Evolutionary conservation across 2,329 filamentous ascomycete genomes (phyloP).

Genomic region (Albifimbria verrucaria): DNA sequence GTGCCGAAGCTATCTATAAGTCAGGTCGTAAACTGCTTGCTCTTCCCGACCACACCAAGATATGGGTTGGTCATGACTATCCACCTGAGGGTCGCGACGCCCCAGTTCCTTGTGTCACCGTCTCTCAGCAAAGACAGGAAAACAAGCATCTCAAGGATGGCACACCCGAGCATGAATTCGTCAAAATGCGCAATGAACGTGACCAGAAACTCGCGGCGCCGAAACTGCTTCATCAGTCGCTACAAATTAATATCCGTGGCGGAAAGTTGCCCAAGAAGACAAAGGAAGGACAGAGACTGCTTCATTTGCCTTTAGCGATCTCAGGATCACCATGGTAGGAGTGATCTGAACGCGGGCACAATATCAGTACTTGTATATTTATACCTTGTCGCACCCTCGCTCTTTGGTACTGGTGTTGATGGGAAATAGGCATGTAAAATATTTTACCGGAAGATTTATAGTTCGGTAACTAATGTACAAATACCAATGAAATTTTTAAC

Average conservation of each 20-base stretch:
- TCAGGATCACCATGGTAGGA: too few relatives aligned
- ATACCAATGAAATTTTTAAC: too few relatives aligned
- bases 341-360: too few relatives aligned
- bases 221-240: constrained; percentile 43
- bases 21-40: constrained; percentile 40
- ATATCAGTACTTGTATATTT: too few relatives aligned
- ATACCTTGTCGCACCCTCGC: too few relatives aligned
- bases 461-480: too few relatives aligned
- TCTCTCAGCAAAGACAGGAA: constrained; percentile 38
- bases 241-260: constrained; percentile 52
- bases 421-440: too few relatives aligned
- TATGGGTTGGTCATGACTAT: constrained; percentile 57
- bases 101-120: constrained; percentile 39
- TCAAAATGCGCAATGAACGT: constrained; percentile 37
- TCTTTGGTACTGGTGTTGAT: too few relatives aligned
- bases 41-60: constrained; percentile 39
- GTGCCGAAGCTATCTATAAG: constrained; percentile 37
- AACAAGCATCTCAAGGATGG: constrained; percentile 48
- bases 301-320: constrained; percentile 30
- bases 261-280: constrained; percentile 37
- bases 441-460: too few relatives aligned
- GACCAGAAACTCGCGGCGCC: constrained; percentile 42
- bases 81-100: constrained; percentile 29
- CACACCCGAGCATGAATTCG: constrained; percentile 39
- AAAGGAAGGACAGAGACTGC: constrained; percentile 23